These are phyloP conservation scores for Brassica cretica DNA, from an alignment of 345 rosid genomes.

Conservation along the genomic window DNA sequence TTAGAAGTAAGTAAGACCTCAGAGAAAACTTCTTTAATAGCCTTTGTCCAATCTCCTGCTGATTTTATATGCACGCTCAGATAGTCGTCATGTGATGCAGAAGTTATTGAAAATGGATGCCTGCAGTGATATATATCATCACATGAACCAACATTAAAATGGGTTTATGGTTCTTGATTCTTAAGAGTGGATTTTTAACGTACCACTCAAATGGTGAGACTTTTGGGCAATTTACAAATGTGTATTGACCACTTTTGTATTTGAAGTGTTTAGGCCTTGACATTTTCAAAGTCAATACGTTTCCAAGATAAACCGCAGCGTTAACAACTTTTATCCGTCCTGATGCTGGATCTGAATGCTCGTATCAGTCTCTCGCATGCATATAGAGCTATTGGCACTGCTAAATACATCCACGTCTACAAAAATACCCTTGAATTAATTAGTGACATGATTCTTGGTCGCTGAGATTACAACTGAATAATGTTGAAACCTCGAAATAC, in stretches of 20 bases:
- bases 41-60: slow-evolving; percentile 91
- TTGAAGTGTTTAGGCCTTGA: slow-evolving; percentile 75
- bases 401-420: slow-evolving; percentile 75
- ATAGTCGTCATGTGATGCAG: not conserved
- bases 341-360: slow-evolving; percentile 2
- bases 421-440: not conserved
- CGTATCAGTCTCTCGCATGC: not conserved
- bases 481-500: slow-evolving; percentile 14
- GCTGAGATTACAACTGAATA: not conserved
- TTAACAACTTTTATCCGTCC: slow-evolving; percentile 51
- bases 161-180: not conserved
- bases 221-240: slow-evolving; percentile 74
- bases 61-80: slow-evolving; percentile 59
- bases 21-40: slow-evolving; percentile 63
- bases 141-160: not conserved
- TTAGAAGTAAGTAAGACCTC: slow-evolving; percentile 43
- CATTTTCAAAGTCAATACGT: slow-evolving; percentile 69
- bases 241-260: slow-evolving; percentile 91
- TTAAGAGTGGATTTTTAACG: slow-evolving; percentile 1
- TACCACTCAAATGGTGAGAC: slow-evolving; percentile 88
- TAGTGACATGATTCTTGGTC: not conserved
- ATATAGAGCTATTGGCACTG: not conserved
- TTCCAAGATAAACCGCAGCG: slow-evolving; percentile 71
- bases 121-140: slow-evolving; percentile 43
- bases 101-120: slow-evolving; percentile 2